phyloP scores from a whole-genome alignment of 352 stramenopile species.

The Phytophthora litchii region DNA sequence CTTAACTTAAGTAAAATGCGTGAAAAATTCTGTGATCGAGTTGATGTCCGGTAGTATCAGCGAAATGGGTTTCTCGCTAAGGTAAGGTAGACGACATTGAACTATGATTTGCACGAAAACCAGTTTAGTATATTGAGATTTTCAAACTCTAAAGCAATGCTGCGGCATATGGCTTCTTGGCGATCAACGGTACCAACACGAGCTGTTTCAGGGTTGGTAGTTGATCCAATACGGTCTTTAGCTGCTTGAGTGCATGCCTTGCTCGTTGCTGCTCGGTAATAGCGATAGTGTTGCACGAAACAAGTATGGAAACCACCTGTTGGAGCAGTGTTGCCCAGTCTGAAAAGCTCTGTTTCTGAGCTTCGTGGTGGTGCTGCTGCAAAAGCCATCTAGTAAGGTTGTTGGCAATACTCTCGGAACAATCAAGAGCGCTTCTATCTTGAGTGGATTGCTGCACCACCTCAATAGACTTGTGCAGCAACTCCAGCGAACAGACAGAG shows the following conservation, averaged over 20 bases:
- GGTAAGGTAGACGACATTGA: no score
- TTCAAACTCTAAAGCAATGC: slow-evolving; percentile 34
- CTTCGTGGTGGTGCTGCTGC: slow-evolving; percentile 54
- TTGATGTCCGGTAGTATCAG: no score
- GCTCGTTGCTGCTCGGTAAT: slow-evolving; percentile 23
- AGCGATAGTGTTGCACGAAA: background rate
- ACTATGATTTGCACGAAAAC: no score
- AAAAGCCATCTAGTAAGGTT: slow-evolving; percentile 39
- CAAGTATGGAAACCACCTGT: slow-evolving; percentile 40
- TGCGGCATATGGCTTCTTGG: slow-evolving; percentile 14
- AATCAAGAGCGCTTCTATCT: slow-evolving; percentile 27
- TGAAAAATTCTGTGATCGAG: no score
- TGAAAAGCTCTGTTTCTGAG: slow-evolving; percentile 43
- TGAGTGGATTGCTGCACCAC: slow-evolving; percentile 7
- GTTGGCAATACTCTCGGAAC: slow-evolving; percentile 43
- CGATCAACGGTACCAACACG: slow-evolving; percentile 30
- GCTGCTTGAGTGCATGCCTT: slow-evolving; percentile 26
- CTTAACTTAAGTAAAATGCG: no score
- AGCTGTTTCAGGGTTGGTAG: slow-evolving; percentile 52
- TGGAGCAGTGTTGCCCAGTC: slow-evolving; percentile 55
- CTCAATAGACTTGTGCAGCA: slow-evolving; percentile 41
- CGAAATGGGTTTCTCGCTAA: no score
- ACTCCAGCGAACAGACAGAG: slow-evolving; percentile 41
- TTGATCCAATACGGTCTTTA: slow-evolving; percentile 47
- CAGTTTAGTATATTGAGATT: no score